Percentiles rank a stretch among this genome's conserved stretches.
Evolutionary conservation across 139 green algal species (phyloP).

Genomic region (Tetraselmis striata): DNA sequence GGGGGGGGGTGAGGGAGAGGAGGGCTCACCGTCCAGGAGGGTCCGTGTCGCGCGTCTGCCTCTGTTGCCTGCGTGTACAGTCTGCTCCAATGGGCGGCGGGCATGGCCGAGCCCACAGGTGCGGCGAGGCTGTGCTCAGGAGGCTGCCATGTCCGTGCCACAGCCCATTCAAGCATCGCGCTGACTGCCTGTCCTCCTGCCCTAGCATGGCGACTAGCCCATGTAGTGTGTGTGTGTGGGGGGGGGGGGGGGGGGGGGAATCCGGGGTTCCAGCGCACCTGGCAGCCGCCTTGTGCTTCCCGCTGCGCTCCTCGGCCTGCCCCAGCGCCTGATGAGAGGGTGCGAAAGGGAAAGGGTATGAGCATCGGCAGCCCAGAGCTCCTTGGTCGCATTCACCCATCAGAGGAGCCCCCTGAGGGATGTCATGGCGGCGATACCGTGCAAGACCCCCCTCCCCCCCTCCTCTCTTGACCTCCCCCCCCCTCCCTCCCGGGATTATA

Average conservation of each 20-base stretch:
- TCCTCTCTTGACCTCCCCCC: no score
- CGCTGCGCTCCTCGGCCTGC: neutral
- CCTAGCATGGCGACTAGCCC: no score
- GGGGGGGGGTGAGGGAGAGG: neutral
- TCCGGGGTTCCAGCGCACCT: neutral
- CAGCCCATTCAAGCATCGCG: no score
- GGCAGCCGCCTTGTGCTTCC: neutral
- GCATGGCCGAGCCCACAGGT: no score
- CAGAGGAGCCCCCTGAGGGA: no score
- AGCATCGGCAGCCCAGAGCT: no score
- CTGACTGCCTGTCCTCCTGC: neutral
- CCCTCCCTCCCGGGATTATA: no score
- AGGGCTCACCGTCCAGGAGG: neutral
- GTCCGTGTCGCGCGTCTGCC: neutral
- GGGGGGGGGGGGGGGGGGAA: neutral
- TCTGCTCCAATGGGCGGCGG: neutral
- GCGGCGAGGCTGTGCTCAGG: neutral
- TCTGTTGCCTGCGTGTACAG: neutral
- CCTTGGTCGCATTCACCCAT: no score
- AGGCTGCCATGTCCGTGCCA: neutral
- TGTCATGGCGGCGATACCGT: no score
- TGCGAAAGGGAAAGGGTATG: neutral
- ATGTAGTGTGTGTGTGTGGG: neutral
- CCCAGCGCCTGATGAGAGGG: neutral
- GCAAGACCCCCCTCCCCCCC: no score